Conservation (phyloP, 345 rosid genomes). For the Firmiana major region DNA sequence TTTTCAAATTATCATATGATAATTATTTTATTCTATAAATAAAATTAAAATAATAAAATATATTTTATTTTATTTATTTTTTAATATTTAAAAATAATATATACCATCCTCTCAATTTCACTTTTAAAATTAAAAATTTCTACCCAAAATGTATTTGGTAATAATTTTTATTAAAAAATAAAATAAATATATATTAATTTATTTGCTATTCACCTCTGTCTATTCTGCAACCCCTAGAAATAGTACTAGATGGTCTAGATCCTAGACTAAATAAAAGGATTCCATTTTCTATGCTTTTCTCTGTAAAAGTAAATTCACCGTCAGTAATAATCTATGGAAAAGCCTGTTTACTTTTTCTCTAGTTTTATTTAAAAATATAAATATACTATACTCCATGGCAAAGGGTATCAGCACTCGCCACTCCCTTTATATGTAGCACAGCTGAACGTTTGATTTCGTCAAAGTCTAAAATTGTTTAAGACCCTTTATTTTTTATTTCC, state of each 20-base stretch:
- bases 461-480: background rate
- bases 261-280: slow-evolving; percentile 12
- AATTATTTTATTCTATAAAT: too few relatives aligned
- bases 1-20: background rate
- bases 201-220: background rate
- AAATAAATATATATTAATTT: background rate
- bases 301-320: slow-evolving; percentile 16
- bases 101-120: too few relatives aligned
- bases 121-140: too few relatives aligned
- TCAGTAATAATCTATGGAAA: slow-evolving; percentile 19
- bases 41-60: too few relatives aligned
- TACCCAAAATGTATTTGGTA: too few relatives aligned
- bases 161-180: too few relatives aligned
- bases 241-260: slow-evolving; percentile 18
- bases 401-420: background rate
- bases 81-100: too few relatives aligned
- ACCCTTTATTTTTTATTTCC: background rate
- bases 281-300: slow-evolving; percentile 28
- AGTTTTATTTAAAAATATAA: background rate
- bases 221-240: slow-evolving; percentile 15
- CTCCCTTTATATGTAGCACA: slow-evolving; percentile 23
- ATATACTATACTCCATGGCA: background rate
- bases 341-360: slow-evolving; percentile 21
- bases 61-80: too few relatives aligned
- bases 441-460: slow-evolving; percentile 1